Percentiles rank a stretch among this genome's conserved stretches.
These are phyloP conservation scores for Breviolum minutum DNA, from an alignment of 73 alveolate genomes.

Conservation along the genomic window DNA sequence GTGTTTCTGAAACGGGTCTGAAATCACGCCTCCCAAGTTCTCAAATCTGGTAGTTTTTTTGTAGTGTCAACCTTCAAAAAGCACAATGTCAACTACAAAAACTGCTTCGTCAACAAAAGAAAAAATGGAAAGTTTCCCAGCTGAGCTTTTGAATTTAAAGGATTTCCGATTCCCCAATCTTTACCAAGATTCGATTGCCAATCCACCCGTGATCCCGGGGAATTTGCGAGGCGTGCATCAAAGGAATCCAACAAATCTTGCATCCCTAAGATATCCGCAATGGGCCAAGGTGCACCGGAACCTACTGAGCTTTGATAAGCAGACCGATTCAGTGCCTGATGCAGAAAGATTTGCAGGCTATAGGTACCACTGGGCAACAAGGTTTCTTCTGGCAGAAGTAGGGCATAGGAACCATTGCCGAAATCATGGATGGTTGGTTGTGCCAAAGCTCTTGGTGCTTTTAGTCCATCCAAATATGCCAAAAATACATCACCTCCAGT, in stretches of 20 bases:
- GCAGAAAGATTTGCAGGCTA: background rate
- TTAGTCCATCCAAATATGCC: background rate
- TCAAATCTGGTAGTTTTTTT: too few relatives aligned
- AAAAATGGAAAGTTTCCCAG: too few relatives aligned
- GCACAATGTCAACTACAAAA: too few relatives aligned
- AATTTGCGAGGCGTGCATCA: background rate
- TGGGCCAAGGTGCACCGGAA: background rate
- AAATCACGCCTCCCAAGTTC: too few relatives aligned
- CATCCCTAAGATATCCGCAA: background rate
- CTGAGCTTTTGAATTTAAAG: too few relatives aligned
- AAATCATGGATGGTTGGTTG: constrained; percentile 11
- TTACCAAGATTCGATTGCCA: background rate
- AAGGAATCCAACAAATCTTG: constrained; percentile 10
- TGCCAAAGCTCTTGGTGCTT: background rate
- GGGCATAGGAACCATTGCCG: constrained; percentile 7
- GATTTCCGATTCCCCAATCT: too few relatives aligned
- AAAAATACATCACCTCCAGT: constrained; percentile 4
- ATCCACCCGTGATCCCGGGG: background rate
- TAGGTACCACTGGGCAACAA: constrained; percentile 27
- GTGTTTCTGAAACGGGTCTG: too few relatives aligned
- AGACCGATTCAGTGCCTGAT: constrained; percentile 35
- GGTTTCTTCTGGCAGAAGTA: background rate
- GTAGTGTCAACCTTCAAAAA: too few relatives aligned
- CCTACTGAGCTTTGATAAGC: constrained; percentile 1
- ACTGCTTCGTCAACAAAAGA: too few relatives aligned